Evolutionary conservation across 176 grass and related monocot genomes (phyloP).

Genomic region (Musa schizocarpa): DNA sequence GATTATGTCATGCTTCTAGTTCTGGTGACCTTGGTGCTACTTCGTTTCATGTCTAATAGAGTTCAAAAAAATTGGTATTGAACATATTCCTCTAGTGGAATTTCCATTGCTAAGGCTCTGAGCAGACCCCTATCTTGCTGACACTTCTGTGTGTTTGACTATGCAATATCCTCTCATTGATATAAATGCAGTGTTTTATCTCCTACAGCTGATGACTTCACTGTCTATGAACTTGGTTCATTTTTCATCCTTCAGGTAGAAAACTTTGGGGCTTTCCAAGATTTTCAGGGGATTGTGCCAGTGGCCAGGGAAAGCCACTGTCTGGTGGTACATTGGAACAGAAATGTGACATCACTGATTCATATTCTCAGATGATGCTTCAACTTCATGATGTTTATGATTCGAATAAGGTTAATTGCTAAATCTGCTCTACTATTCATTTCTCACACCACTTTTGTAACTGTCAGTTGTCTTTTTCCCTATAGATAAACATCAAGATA

Average conservation of each 20-base stretch:
- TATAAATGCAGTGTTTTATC: background rate
- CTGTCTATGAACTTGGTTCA: background rate
- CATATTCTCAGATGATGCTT: constrained; percentile 63
- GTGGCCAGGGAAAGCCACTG: constrained; percentile 46
- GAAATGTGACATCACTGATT: constrained; percentile 70
- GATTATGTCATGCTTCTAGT: background rate
- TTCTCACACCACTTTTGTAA: constrained; percentile 5
- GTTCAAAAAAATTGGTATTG: background rate
- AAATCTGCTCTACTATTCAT: background rate
- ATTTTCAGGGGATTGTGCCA: constrained; percentile 82
- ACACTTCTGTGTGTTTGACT: no score
- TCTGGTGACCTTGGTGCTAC: background rate
- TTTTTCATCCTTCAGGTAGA: constrained; percentile 42
- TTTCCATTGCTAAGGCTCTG: background rate
- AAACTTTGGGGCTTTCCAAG: constrained; percentile 87
- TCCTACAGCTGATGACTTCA: background rate
- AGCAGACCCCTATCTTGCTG: no score
- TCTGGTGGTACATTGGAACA: constrained; percentile 42
- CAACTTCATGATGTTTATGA: constrained; percentile 57
- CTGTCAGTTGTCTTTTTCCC: background rate
- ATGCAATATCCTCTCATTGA: background rate
- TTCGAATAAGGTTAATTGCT: constrained; percentile 52
- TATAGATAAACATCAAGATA: constrained; percentile 68
- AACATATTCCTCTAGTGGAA: background rate
- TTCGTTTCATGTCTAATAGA: background rate